phyloP scores from a whole-genome alignment of 2,329 filamentous ascomycete species.

The Emericellopsis atlantica region DNA sequence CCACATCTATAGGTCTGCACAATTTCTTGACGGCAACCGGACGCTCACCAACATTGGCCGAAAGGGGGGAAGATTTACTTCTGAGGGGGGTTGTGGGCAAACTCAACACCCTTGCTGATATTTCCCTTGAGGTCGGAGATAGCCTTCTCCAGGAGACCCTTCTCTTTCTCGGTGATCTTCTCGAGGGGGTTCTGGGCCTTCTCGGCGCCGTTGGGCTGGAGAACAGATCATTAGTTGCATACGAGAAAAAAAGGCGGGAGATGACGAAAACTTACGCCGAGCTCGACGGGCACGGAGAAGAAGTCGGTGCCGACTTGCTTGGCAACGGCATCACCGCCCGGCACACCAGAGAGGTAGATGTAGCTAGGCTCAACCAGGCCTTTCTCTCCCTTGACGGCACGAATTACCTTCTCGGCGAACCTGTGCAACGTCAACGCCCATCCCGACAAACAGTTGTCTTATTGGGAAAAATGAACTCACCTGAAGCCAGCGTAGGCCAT shows the following conservation, averaged over 20 bases:
- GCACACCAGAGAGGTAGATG: slow-evolving; percentile 84
- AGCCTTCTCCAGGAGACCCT: slow-evolving; percentile 67
- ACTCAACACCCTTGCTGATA: slow-evolving; percentile 87
- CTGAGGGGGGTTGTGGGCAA: slow-evolving; percentile 76
- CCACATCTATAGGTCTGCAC: slow-evolving; percentile 16
- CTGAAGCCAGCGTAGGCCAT: slow-evolving; percentile 95
- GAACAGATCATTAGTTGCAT: slow-evolving; percentile 15
- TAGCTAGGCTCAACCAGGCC: slow-evolving; percentile 90
- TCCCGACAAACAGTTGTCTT: slow-evolving; percentile 1
- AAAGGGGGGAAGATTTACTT: slow-evolving; percentile 47
- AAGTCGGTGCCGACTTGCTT: slow-evolving; percentile 80
- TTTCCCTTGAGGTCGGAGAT: slow-evolving; percentile 77
- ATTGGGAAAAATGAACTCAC: slow-evolving; percentile 29
- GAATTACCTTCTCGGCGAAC: slow-evolving; percentile 90
- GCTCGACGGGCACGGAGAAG: slow-evolving; percentile 93
- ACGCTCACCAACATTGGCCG: too few relatives aligned
- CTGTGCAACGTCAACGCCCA: slow-evolving; percentile 24
- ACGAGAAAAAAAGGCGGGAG: neutral
- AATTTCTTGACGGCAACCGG: neutral
- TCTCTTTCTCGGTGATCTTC: slow-evolving; percentile 73
- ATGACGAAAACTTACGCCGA: slow-evolving; percentile 60
- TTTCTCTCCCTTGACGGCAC: slow-evolving; percentile 78
- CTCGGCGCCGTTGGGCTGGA: slow-evolving; percentile 67
- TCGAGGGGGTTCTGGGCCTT: slow-evolving; percentile 73
- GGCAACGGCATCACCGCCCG: slow-evolving; percentile 73